A percentile compares a stretch with the other conserved stretches of the same genome.
Evolutionary conservation across 2,329 filamentous ascomycete genomes (phyloP).

Genomic region (Aspergillus pseudoglaucus): DNA sequence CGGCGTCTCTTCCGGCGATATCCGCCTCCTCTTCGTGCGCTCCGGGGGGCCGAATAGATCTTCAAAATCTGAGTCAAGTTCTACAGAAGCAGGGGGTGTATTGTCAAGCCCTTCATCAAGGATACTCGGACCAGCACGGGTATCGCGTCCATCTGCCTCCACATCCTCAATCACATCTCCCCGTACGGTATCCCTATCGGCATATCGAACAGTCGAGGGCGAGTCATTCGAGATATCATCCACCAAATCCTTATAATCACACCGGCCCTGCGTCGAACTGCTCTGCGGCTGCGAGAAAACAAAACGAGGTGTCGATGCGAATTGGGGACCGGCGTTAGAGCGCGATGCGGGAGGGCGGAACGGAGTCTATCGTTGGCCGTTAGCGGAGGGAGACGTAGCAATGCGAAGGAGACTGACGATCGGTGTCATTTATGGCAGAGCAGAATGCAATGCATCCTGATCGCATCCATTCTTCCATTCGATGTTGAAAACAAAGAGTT

Average conservation of each 20-base stretch:
- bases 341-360: conserved; percentile 22
- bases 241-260: not conserved
- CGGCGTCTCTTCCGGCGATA: conserved; percentile 10
- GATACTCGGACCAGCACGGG: not conserved
- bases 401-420: not conserved
- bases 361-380: conserved; percentile 14
- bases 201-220: not conserved
- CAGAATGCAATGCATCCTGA: not conserved
- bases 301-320: conserved; percentile 29
- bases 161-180: conserved; percentile 24
- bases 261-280: not conserved
- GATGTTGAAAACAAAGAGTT: not conserved
- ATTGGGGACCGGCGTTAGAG: conserved; percentile 22
- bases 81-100: conserved; percentile 7
- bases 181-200: conserved; percentile 3
- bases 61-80: conserved; percentile 22
- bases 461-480: not conserved
- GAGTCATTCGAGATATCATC: conserved; percentile 1
- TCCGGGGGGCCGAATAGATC: conserved; percentile 23
- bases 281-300: conserved; percentile 18
- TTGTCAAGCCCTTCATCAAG: conserved; percentile 11
- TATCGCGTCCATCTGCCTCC: conserved; percentile 11
- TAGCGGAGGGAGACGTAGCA: not conserved
- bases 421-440: conserved; percentile 10
- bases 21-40: conserved; percentile 27